Conservation (phyloP, 192 early-diverging fungal genomes). For the Tieghemiomyces parasiticus region DNA sequence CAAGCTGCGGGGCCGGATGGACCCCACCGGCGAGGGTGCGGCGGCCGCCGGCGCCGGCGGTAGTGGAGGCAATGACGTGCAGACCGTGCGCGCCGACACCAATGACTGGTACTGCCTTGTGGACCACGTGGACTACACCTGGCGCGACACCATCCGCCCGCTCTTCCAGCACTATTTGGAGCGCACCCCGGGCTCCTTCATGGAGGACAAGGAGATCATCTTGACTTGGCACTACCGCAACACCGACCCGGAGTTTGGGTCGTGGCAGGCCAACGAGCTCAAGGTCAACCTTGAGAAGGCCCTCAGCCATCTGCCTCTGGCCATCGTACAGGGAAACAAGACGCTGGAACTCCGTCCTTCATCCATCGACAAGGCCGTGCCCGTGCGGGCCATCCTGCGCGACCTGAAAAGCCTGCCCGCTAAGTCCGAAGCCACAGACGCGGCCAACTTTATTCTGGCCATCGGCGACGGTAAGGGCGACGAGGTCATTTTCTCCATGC, state of each 20-base stretch:
- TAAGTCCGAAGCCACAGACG: background rate
- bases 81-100: slow-evolving; percentile 1
- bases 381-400: slow-evolving; percentile 71
- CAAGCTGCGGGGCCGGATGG: slow-evolving; percentile 36
- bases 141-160: slow-evolving; percentile 85
- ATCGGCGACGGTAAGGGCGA: slow-evolving; percentile 94
- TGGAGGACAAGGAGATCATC: slow-evolving; percentile 99
- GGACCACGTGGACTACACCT: slow-evolving; percentile 77
- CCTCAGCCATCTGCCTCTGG: slow-evolving; percentile 80
- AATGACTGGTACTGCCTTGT: slow-evolving; percentile 75
- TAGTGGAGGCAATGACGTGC: background rate
- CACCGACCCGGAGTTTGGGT: slow-evolving; percentile 87
- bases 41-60: background rate
- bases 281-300: slow-evolving; percentile 95
- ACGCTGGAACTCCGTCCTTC: slow-evolving; percentile 92
- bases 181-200: slow-evolving; percentile 90
- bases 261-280: slow-evolving; percentile 97
- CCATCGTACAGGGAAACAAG: slow-evolving; percentile 90
- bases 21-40: slow-evolving; percentile 26
- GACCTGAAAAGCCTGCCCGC: slow-evolving; percentile 37
- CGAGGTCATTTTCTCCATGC: slow-evolving; percentile 70
- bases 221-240: slow-evolving; percentile 97
- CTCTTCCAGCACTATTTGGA: slow-evolving; percentile 96
- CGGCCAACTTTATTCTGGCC: slow-evolving; percentile 59
- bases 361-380: slow-evolving; percentile 81